Conservation (phyloP, 2,329 filamentous ascomycete genomes). For the Nothophoma quercina region DNA sequence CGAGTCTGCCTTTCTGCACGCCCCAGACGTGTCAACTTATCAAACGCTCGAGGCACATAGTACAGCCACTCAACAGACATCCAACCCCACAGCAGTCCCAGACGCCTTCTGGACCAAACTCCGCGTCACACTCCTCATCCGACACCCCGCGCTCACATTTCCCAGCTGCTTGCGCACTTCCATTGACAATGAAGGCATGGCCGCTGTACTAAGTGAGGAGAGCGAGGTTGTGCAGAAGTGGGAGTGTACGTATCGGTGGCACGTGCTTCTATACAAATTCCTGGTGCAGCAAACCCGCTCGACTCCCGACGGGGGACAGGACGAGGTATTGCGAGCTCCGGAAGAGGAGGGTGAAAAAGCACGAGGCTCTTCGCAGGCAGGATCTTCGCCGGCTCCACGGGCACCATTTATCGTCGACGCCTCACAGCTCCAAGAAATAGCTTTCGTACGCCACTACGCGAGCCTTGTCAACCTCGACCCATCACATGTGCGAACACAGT, state of each 20-base stretch:
- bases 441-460: slow-evolving; percentile 25
- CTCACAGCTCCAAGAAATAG: slow-evolving; percentile 18
- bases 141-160: slow-evolving; percentile 29
- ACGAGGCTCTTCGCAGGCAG: too few species aligned
- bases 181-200: slow-evolving; percentile 22
- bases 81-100: slow-evolving; percentile 29
- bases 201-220: not conserved
- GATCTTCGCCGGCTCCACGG: too few species aligned
- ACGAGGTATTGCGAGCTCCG: too few species aligned
- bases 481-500: slow-evolving; percentile 16
- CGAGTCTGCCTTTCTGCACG: slow-evolving; percentile 16
- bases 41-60: too few species aligned
- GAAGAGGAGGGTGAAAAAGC: too few species aligned
- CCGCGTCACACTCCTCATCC: slow-evolving; percentile 29
- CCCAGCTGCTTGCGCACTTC: slow-evolving; percentile 25
- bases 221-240: slow-evolving; percentile 13
- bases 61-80: too few species aligned
- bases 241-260: slow-evolving; percentile 30
- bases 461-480: slow-evolving; percentile 21
- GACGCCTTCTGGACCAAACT: slow-evolving; percentile 10
- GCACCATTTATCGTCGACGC: slow-evolving; percentile 27
- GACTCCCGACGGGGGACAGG: too few species aligned
- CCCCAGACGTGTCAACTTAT: too few species aligned
- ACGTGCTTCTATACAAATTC: slow-evolving; percentile 21
- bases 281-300: not conserved